Evolutionary conservation across 83 land plant species (phyloP), one percentile per base, ranked within the genome.

Genomic region (Thuja plicata): DNA sequence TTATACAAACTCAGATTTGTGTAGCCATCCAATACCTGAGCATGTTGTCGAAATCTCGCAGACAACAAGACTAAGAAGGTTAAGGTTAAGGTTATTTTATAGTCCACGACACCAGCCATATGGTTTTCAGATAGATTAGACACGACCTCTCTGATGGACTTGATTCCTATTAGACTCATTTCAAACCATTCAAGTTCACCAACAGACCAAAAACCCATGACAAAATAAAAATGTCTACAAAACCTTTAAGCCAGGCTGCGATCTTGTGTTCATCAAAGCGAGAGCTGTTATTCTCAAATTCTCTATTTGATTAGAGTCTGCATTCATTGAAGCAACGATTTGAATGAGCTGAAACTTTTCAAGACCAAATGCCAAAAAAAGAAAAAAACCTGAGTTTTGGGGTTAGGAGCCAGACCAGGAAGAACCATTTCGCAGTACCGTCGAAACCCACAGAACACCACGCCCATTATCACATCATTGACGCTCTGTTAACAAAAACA

Each of bases 401-500:
- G 32, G 32, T 70, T 73, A n/a, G 2, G 79, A 76, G 40, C 13
- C 40, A 34, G 15, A 76, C 79, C 79, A 3, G 79, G 19, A 34
- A 76, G 79, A 32, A 35, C 79, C 34, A 8, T 76, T 19, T 76
- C 17, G 38, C 79, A 76, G 40, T 76, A 76, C 5, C 79, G 40
- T 32, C 79, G 40, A 76, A 46, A 35, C 0, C 85, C 87, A 32
- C 60, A 86, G 38, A 86, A 86, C 8, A 57, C 38, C 5, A 86
- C 34, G 30, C 87, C 87, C 71, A 54, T 86, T 57, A 86, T 9
- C 66, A 86, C 87, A 37, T 86, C 87, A 6, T 86, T 86, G n/a
- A 86, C 62, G 35, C 57, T 86, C 87, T 86, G 87, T 52, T 30
- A 19, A 12, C 8, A 41, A 2, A 43, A 43, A 3, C 4, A 41